phyloP scores from a whole-genome alignment of 441 rosid genomes.

The Jatropha podagrica region DNA sequence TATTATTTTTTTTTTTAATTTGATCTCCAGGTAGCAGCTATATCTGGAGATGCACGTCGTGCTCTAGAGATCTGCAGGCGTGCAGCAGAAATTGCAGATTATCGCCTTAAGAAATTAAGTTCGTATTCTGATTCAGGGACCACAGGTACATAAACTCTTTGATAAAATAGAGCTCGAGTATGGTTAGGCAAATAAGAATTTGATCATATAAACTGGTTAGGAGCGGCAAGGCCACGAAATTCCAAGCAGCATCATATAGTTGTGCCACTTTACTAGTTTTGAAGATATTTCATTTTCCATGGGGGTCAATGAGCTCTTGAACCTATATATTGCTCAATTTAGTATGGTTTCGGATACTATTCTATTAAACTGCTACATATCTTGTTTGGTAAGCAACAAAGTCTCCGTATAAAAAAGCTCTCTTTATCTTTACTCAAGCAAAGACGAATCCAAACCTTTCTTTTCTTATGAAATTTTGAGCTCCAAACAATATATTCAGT shows the following conservation, averaged over 20 bases:
- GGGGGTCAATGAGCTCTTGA: background rate
- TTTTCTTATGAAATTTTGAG: no score
- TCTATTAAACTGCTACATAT: background rate
- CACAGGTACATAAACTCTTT: conserved; percentile 33
- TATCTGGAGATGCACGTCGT: conserved; percentile 98
- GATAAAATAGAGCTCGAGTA: background rate
- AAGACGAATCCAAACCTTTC: no score
- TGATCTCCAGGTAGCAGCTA: conserved; percentile 72
- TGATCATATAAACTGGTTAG: background rate
- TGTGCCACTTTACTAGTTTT: background rate
- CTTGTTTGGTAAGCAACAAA: background rate
- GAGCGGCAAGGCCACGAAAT: background rate
- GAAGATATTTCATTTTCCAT: background rate
- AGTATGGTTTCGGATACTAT: background rate
- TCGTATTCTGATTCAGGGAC: conserved; percentile 28
- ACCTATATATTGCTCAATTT: background rate
- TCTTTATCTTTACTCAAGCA: no score
- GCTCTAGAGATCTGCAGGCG: conserved; percentile 97
- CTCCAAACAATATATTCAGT: background rate
- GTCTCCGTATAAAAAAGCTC: no score
- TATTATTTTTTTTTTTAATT: conserved; percentile 23
- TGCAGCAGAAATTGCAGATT: conserved; percentile 92
- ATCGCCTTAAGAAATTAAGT: conserved; percentile 46
- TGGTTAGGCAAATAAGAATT: background rate
- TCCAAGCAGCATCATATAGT: background rate